Percentiles rank a stretch among this genome's conserved stretches.
Evolutionary conservation across 129 eudicot genomes (phyloP).

Genomic region (Helianthus annuus): HanXRQr2.0-SUNRISE NC_035440.2:137856915-137857414

Average conservation of each 20-base stretch:
- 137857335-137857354: too few relatives aligned
- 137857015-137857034: slow-evolving; percentile 36
- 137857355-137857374: too few relatives aligned
- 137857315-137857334: too few relatives aligned
- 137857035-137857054: slow-evolving; percentile 34
- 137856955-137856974: slow-evolving; percentile 12
- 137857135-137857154: not conserved
- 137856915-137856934: not conserved
- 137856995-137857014: slow-evolving; percentile 31
- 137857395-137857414: too few relatives aligned
- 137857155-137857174: not conserved
- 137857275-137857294: not conserved
- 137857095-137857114: slow-evolving; percentile 27
- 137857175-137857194: not conserved
- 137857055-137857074: slow-evolving; percentile 38
- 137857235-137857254: not conserved
- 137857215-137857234: not conserved
- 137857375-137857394: too few relatives aligned
- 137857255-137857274: not conserved
- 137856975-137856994: slow-evolving; percentile 25
- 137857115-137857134: not conserved
- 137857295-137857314: too few relatives aligned
- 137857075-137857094: slow-evolving; percentile 15
- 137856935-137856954: not conserved
- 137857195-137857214: not conserved